phyloP scores from a whole-genome alignment of 345 rosid species.

The Kandelia obovata region DNA sequence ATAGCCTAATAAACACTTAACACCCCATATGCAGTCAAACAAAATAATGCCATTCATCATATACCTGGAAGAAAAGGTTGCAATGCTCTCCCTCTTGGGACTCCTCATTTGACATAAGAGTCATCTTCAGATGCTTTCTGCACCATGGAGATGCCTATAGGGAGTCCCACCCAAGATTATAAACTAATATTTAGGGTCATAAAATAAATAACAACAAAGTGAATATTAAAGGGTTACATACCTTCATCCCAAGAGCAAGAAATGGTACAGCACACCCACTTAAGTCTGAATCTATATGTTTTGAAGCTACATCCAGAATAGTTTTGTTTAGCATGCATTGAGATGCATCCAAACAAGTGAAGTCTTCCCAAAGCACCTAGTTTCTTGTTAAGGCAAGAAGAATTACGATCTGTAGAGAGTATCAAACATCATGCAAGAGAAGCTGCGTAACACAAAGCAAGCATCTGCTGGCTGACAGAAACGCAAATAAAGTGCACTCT shows the following conservation, averaged over 20 bases:
- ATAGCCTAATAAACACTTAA: no score
- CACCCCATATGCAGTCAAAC: not conserved
- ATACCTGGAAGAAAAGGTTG: slow-evolving; percentile 60
- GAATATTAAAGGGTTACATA: slow-evolving; percentile 16
- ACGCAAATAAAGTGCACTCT: not conserved
- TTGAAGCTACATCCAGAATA: slow-evolving; percentile 55
- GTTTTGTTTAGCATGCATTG: slow-evolving; percentile 76
- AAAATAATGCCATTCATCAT: slow-evolving; percentile 1
- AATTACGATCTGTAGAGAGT: not conserved
- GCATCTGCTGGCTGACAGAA: not conserved
- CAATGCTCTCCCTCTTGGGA: slow-evolving; percentile 90
- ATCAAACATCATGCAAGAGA: slow-evolving; percentile 1
- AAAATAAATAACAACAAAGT: not conserved
- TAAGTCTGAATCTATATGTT: slow-evolving; percentile 44
- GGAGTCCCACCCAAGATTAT: slow-evolving; percentile 3
- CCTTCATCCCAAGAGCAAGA: slow-evolving; percentile 67
- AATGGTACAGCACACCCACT: slow-evolving; percentile 39
- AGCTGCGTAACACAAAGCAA: not conserved
- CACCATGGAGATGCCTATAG: slow-evolving; percentile 76
- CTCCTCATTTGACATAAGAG: slow-evolving; percentile 64
- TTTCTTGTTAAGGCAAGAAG: slow-evolving; percentile 40
- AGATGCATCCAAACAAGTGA: slow-evolving; percentile 80
- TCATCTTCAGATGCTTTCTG: slow-evolving; percentile 82
- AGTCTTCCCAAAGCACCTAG: slow-evolving; percentile 77
- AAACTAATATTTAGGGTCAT: not conserved